Evolutionary conservation across 2,329 filamentous ascomycete species (phyloP).

Genomic region (Akanthomyces lecanii): DNA sequence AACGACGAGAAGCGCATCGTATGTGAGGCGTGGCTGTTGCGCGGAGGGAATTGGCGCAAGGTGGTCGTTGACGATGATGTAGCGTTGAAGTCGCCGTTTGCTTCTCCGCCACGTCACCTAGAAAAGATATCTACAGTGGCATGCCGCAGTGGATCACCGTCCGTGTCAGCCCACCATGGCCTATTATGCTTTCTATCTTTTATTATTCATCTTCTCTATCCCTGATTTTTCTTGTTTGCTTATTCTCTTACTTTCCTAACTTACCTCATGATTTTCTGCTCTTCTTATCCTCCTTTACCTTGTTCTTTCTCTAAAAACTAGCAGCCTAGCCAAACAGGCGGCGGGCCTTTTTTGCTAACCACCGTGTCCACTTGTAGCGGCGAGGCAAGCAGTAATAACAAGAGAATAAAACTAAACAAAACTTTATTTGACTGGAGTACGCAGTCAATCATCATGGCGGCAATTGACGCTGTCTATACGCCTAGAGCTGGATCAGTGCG

Average conservation of each 20-base stretch:
- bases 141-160: neutral
- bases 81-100: neutral
- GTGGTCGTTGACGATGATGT: neutral
- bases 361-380: neutral
- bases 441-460: too few species aligned
- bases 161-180: neutral
- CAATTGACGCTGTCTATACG: too few species aligned
- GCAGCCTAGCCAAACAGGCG: too few species aligned
- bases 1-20: slow-evolving; percentile 27
- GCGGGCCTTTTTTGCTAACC: too few species aligned
- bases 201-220: too few species aligned
- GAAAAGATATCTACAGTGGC: neutral
- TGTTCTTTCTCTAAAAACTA: too few species aligned
- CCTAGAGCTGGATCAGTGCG: neutral
- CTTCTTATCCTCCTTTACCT: too few species aligned
- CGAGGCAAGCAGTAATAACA: neutral
- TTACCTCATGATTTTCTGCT: too few species aligned
- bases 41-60: neutral
- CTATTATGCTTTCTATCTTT: too few species aligned
- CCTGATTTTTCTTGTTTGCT: too few species aligned
- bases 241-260: too few species aligned
- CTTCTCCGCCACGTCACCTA: slow-evolving; percentile 11
- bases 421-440: too few species aligned
- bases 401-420: neutral
- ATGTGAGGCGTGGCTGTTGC: neutral